Conservation (phyloP, 2,329 filamentous ascomycete species). For the Thielaviopsis ethacetica region DNA sequence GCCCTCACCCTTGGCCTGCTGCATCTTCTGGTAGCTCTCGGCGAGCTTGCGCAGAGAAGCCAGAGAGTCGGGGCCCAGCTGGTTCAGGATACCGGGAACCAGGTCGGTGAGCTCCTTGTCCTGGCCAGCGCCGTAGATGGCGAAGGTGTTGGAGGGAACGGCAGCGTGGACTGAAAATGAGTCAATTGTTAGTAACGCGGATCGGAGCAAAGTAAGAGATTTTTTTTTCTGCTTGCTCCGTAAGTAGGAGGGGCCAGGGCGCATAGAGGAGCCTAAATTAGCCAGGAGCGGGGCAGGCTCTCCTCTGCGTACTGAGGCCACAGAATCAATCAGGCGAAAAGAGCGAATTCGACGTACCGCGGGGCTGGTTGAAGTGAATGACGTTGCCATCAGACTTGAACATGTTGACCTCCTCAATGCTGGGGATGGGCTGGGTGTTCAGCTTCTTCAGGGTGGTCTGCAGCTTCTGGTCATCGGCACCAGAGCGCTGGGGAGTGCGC, state of each 20-base stretch:
- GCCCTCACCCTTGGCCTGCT: slow-evolving; percentile 75
- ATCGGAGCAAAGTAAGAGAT: not conserved
- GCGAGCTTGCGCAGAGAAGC: slow-evolving; percentile 95
- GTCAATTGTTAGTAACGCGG: not conserved
- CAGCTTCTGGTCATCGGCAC: slow-evolving; percentile 99
- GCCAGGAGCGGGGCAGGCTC: not conserved
- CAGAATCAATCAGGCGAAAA: not conserved
- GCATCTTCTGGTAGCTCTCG: slow-evolving; percentile 98
- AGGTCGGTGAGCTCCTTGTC: slow-evolving; percentile 99
- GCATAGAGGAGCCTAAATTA: not conserved
- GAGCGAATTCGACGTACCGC: slow-evolving; percentile 48
- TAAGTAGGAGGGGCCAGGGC: not conserved
- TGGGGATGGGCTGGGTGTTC: slow-evolving; percentile 98
- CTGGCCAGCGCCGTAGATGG: slow-evolving; percentile 96
- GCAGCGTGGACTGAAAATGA: slow-evolving; percentile 67
- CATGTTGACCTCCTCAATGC: slow-evolving; percentile 99
- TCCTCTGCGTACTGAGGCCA: not conserved
- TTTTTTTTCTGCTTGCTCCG: too few relatives aligned
- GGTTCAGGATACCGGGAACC: slow-evolving; percentile 97
- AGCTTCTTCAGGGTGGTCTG: slow-evolving; percentile 97
- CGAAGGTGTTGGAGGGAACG: slow-evolving; percentile 96
- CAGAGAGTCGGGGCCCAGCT: slow-evolving; percentile 94
- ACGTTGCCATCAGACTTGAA: slow-evolving; percentile 99
- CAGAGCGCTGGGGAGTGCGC: slow-evolving; percentile 85
- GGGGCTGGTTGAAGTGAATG: slow-evolving; percentile 95